Base-by-base conservation (phyloP, 2,329 filamentous ascomycete species). In the Epichloe coenophiala region DNA sequence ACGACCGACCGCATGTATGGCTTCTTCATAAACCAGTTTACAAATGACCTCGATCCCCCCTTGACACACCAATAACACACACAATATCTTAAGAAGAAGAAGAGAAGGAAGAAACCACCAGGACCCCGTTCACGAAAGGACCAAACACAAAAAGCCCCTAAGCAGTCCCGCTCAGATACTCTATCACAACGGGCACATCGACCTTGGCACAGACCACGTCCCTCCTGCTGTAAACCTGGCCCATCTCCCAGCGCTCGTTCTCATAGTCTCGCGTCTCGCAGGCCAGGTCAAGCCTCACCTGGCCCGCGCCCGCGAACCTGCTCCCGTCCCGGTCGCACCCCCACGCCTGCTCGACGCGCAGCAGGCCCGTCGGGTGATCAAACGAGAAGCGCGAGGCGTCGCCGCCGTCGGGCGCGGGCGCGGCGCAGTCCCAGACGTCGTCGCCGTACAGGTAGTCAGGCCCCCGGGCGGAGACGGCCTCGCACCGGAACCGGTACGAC, bases 291-390 rank as follows among this genome's bases (percentile, higher is more conserved):
- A 49, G 39, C 47, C 13, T 21, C 17, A 49, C 47, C 40, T 49
- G 23, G 3, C 47, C 47, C 4, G 4, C 11, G 4, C 47, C 47
- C 27, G 2, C 17, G 17, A 44, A 49, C 12, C 33, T 38, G 47
- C 47, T 49, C 15, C 47, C 47, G 33, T 49, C 47, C 40, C 19
- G 11, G 7, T 43, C 39, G n/a, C 47, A 49, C 39, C 15, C 15
- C 47, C 47, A 49, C 31, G 31, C 35, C 47, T 49, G 47, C 17
- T 49, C 37, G 33, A 49, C 43, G 12, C 11, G 11, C 31, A 49
- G 31, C 40, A 49, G 3, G 9, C 47, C 39, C 17, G 27, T n/a
- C 5, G 7, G 17, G 27, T 19, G 39, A 17, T 43, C 40, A 44
- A 49, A 49, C 39, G 40, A 21, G 40, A 49, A 49, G 17, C 47